Base-by-base conservation (phyloP, 208 protist species). In the Hexamita inflata region DNA sequence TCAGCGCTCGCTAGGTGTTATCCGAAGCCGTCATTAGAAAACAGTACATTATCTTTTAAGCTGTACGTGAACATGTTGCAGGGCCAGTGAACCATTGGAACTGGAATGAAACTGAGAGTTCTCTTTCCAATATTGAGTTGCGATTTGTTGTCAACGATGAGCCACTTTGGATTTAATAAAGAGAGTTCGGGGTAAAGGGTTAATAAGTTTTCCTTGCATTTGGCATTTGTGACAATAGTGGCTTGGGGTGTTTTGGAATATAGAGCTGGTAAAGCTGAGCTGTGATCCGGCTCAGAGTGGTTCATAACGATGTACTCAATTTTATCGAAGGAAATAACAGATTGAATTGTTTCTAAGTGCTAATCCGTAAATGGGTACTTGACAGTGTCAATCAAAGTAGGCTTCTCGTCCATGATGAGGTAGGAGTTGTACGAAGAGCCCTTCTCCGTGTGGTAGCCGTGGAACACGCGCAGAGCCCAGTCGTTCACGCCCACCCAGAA, bases 351-450 rank as follows among this genome's bases (percentile, higher is more conserved):
- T 32, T 35, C n/a, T 15, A 70, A 19, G 11, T 38, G 42, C 38
- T 70, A 7, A 35, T 13, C 35, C 4, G 64, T 19, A 45, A 70
- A 70, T n/a, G 64, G 9, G 7, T 40, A 7, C 35, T 45, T 70
- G n/a, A 70, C 64, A 45, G 64, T 42, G 40, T 70, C 64, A 24
- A 70, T 70, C 40, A 70, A n/a, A 29, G 64, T 70, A 45, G 64
- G 64, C 9, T 38, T 9, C 38, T 70, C 64, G 35, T 70, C 64
- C 26, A 42, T 38, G 11, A 70, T 13, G 11, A 70, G 42, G 35
- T 70, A 70, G 4, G 64, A 40, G 35, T 70, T 70, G 35, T 70
- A 70, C 15, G 64, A 70, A 19, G 30, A 45, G 9, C 64, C 64
- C 9, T 70, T 34, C 11, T 70, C 64, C 7, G 64, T 70, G n/a